These are phyloP conservation scores for Aspergillus ostianus DNA, from an alignment of 495 filamentous ascomycete genomes.

Conservation along the genomic window DNA sequence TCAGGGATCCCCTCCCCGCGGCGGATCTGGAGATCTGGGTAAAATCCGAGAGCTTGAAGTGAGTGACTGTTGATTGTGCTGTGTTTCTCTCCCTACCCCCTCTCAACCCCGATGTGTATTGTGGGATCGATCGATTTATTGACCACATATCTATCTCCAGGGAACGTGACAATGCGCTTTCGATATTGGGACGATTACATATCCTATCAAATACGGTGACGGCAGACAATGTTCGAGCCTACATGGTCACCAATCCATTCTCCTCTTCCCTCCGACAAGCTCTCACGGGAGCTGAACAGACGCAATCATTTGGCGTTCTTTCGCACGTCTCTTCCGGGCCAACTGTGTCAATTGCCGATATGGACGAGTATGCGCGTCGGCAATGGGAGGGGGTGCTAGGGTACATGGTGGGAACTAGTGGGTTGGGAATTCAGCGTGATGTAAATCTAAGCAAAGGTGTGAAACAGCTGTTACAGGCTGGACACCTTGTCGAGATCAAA, in stretches of 20 bases:
- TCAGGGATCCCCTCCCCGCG: conserved; percentile 70
- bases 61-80: conserved; percentile 17
- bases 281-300: conserved; percentile 78
- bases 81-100: background rate
- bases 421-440: conserved; percentile 46
- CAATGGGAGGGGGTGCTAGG: conserved; percentile 97
- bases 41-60: conserved; percentile 67
- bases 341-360: conserved; percentile 59
- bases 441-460: conserved; percentile 72
- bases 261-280: conserved; percentile 74
- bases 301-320: conserved; percentile 87
- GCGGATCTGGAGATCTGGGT: conserved; percentile 83
- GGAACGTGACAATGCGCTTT: conserved; percentile 77
- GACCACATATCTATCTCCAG: conserved; percentile 30
- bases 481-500: conserved; percentile 72
- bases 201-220: conserved; percentile 64
- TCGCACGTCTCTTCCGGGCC: conserved; percentile 57
- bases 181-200: conserved; percentile 76
- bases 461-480: conserved; percentile 73
- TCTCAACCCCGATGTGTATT: background rate
- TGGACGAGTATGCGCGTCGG: conserved; percentile 82
- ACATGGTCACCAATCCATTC: conserved; percentile 73
- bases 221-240: conserved; percentile 59
- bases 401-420: conserved; percentile 81
- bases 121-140: background rate